A percentile compares a stretch with the other conserved stretches of the same genome.
These are phyloP conservation scores for Aspergillus awamori DNA, from an alignment of 2,329 filamentous ascomycete genomes.

Conservation along the genomic window DNA sequence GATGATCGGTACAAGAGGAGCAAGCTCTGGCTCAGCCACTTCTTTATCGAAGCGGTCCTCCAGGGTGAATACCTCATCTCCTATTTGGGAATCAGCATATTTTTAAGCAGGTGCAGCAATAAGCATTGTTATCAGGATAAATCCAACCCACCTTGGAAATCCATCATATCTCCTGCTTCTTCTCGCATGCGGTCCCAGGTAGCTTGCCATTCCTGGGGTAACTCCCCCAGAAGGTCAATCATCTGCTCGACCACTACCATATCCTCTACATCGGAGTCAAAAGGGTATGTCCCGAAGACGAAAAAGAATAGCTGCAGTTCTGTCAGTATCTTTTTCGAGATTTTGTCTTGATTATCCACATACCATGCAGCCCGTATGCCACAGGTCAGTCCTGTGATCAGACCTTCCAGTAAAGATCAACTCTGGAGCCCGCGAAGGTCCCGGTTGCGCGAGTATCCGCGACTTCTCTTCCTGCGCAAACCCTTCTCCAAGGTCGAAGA, in stretches of 20 bases:
- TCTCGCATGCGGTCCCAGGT: not conserved
- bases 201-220: not conserved
- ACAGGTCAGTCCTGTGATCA: not conserved
- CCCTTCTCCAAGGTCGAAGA: not conserved
- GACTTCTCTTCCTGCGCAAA: not conserved
- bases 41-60: not conserved
- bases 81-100: not conserved
- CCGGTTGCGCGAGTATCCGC: not conserved
- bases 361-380: not conserved
- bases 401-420: not conserved
- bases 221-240: not conserved
- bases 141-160: not conserved
- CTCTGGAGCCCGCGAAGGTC: not conserved
- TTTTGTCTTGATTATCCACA: not conserved
- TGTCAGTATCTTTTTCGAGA: not conserved
- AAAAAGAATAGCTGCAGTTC: not conserved
- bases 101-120: not conserved
- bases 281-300: not conserved
- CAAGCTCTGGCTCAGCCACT: not conserved
- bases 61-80: not conserved
- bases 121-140: not conserved
- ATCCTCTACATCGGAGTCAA: not conserved
- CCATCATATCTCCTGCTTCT: not conserved
- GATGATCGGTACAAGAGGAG: not conserved
- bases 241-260: not conserved